These are phyloP conservation scores for Penicillium psychrofluorescens DNA, from an alignment of 495 filamentous ascomycete species.

Conservation along the genomic window DNA sequence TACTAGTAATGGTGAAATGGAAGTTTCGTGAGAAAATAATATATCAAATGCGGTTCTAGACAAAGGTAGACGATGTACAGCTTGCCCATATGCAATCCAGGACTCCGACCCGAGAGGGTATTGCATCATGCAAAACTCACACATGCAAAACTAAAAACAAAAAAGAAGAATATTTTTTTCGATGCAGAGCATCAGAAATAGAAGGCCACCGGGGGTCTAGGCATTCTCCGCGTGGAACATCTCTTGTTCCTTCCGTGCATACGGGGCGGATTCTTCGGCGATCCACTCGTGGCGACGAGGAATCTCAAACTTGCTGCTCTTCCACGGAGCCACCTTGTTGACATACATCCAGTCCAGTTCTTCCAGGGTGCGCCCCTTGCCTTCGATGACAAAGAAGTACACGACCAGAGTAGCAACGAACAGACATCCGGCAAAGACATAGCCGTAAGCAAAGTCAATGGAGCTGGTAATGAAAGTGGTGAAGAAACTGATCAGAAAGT, in stretches of 20 bases:
- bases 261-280: slow-evolving; percentile 3
- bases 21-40: no score
- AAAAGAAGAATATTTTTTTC: no score
- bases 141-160: no score
- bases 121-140: no score
- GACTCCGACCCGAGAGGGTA: no score
- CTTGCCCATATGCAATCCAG: no score
- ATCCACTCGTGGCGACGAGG: slow-evolving; percentile 14
- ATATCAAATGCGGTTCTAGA: no score
- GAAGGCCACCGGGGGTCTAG: no score
- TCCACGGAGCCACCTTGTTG: slow-evolving; percentile 53
- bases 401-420: slow-evolving; percentile 51
- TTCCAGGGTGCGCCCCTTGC: slow-evolving; percentile 55
- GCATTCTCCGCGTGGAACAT: slow-evolving; percentile 25
- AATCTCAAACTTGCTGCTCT: slow-evolving; percentile 41
- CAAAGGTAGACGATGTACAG: no score
- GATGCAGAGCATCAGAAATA: no score
- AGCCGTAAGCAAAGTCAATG: slow-evolving; percentile 68
- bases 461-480: slow-evolving; percentile 60
- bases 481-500: slow-evolving; percentile 76
- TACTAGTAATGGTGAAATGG: no score
- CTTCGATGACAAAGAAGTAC: slow-evolving; percentile 70
- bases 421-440: slow-evolving; percentile 66
- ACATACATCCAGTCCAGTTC: slow-evolving; percentile 80
- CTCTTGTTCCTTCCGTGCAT: slow-evolving; percentile 16